Percentiles rank a stretch among this genome's conserved stretches.
These are phyloP conservation scores for Schoenoplectus triqueter DNA, from an alignment of 202 grass and related monocot species.

Conservation along the genomic window DNA sequence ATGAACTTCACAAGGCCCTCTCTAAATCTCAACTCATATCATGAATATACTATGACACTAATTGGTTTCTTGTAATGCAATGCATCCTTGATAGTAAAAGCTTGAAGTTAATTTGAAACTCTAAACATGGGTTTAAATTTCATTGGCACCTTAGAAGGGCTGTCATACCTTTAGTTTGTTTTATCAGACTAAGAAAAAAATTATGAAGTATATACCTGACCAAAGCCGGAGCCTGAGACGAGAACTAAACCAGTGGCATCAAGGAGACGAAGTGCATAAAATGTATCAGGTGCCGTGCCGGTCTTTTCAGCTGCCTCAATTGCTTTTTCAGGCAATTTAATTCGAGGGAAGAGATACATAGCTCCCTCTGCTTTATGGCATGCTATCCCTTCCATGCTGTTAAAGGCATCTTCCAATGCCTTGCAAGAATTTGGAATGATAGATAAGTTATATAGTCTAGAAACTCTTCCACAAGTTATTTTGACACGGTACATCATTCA, in stretches of 20 bases:
- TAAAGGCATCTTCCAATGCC: slow-evolving; percentile 60
- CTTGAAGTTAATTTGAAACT: not conserved
- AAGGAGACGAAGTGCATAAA: slow-evolving; percentile 59
- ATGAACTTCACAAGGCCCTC: not conserved
- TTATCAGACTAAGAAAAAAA: not conserved
- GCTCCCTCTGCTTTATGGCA: slow-evolving; percentile 61
- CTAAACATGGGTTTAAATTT: not conserved
- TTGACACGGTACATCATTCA: too few relatives aligned
- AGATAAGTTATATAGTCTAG: not conserved
- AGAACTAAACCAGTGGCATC: slow-evolving; percentile 57
- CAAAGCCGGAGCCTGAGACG: slow-evolving; percentile 69
- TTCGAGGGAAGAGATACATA: slow-evolving; percentile 65
- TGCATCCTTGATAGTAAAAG: not conserved
- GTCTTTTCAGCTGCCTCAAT: slow-evolving; percentile 46
- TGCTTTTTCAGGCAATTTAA: slow-evolving; percentile 51
- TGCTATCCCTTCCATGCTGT: slow-evolving; percentile 58
- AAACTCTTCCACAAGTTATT: too few relatives aligned
- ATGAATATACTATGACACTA: not conserved
- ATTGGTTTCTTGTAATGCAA: not conserved
- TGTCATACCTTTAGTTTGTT: not conserved
- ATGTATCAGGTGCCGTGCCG: slow-evolving; percentile 47
- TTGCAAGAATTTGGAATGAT: slow-evolving; percentile 36
- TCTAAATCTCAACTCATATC: not conserved
- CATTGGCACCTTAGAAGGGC: not conserved
- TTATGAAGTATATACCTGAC: slow-evolving; percentile 34